Percentiles rank a stretch among this genome's conserved stretches.
Evolutionary conservation across 2,329 filamentous ascomycete genomes (phyloP).

Genomic region (Gaeumannomyces tritici): DNA sequence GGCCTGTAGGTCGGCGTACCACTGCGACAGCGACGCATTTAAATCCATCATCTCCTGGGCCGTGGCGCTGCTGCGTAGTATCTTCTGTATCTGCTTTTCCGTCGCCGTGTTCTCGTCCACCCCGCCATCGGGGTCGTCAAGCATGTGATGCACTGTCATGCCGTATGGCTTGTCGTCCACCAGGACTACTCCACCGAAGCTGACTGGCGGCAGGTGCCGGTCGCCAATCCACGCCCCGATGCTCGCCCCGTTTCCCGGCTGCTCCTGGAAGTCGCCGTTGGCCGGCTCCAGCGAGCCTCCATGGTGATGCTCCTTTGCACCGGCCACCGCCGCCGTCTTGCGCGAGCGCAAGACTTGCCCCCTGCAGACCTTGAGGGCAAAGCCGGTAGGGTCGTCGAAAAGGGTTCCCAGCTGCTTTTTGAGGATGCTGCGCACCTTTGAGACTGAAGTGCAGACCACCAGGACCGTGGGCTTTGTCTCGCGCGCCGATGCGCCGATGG

Average conservation of each 20-base stretch:
- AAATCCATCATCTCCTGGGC: conserved; percentile 17
- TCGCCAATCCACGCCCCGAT: conserved; percentile 85
- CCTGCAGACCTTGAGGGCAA: conserved; percentile 61
- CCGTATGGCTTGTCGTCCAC: conserved; percentile 80
- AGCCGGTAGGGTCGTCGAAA: conserved; percentile 54
- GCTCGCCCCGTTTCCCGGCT: conserved; percentile 76
- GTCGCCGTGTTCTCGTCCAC: conserved; percentile 8
- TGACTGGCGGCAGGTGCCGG: conserved; percentile 80
- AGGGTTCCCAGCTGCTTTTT: conserved; percentile 56
- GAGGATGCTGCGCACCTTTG: conserved; percentile 61
- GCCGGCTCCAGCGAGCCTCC: conserved; percentile 26
- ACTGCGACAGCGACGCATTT: conserved; percentile 25
- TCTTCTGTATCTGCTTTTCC: conserved; percentile 6
- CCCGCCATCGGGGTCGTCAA: conserved; percentile 56
- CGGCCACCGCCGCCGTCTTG: conserved; percentile 14
- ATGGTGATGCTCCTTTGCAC: conserved; percentile 12
- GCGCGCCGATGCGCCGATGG: conserved; percentile 58
- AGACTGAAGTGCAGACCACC: conserved; percentile 66
- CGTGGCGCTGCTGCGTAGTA: conserved; percentile 14
- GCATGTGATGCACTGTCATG: conserved; percentile 95
- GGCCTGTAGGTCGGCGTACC: conserved; percentile 26
- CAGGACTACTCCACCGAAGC: conserved; percentile 78
- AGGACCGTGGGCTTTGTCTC: conserved; percentile 64
- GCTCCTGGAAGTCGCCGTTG: conserved; percentile 70
- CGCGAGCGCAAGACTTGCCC: conserved; percentile 58